Evolutionary conservation across 2,329 filamentous ascomycete species (phyloP).

Genomic region (Fusarium vanettenii): DNA sequence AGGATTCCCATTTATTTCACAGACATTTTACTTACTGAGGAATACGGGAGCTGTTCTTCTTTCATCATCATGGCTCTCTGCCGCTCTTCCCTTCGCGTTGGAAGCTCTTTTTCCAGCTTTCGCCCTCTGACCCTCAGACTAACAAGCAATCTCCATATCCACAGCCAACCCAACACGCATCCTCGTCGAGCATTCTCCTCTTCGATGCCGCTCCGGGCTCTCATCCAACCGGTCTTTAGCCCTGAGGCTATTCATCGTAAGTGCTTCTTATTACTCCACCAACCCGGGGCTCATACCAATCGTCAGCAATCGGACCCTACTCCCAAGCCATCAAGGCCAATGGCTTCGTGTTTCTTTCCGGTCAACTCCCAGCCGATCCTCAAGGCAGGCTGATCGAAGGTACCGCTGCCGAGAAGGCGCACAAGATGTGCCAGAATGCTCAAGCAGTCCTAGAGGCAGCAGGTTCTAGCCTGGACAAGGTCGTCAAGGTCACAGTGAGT

Average conservation of each 20-base stretch:
- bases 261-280: neutral
- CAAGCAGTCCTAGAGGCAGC: slow-evolving; percentile 67
- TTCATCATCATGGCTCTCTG: neutral
- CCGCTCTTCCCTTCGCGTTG: neutral
- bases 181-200: neutral
- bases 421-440: slow-evolving; percentile 61
- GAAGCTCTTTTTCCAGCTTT: neutral
- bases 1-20: neutral
- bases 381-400: slow-evolving; percentile 69
- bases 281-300: neutral
- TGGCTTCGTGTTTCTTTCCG: slow-evolving; percentile 74
- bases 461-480: slow-evolving; percentile 59
- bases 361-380: slow-evolving; percentile 73
- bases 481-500: slow-evolving; percentile 70
- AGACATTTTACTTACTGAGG: neutral
- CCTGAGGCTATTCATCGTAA: slow-evolving; percentile 16
- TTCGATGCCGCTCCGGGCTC: neutral
- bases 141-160: neutral
- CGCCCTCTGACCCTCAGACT: neutral
- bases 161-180: neutral
- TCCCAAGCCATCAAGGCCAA: slow-evolving; percentile 38
- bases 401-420: slow-evolving; percentile 57
- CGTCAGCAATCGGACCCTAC: slow-evolving; percentile 21
- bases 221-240: slow-evolving; percentile 26
- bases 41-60: neutral